Percentiles rank a stretch among this genome's conserved stretches.
phyloP scores from a whole-genome alignment of 306 rosid species.

The Biancaea sappan region DNA sequence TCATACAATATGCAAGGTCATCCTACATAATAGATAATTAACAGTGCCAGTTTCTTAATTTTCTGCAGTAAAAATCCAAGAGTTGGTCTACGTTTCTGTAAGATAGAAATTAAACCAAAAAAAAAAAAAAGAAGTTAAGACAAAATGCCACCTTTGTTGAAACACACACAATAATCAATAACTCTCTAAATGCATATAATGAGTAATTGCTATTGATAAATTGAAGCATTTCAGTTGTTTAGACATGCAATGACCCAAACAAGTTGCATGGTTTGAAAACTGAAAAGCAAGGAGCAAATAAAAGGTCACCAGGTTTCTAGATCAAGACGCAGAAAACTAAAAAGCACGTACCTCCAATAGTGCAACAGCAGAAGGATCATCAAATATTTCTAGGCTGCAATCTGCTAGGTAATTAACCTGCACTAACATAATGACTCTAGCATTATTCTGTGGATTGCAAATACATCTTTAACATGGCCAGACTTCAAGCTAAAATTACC shows the following conservation, averaged over 20 bases:
- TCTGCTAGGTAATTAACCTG: conserved; percentile 87
- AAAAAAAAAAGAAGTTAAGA: conserved; percentile 13
- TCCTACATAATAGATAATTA: not conserved
- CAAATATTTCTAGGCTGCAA: conserved; percentile 90
- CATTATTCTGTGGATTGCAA: conserved; percentile 21
- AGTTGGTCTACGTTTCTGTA: not conserved
- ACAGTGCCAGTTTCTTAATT: not conserved
- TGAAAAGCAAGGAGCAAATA: not conserved
- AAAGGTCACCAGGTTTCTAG: conserved; percentile 21
- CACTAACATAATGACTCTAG: conserved; percentile 31
- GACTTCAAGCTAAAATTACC: conserved; percentile 10
- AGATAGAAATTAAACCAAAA: not conserved
- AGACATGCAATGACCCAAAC: conserved; percentile 9
- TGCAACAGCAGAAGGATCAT: conserved; percentile 82
- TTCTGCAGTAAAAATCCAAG: not conserved
- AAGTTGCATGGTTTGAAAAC: not conserved
- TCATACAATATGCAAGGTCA: not conserved
- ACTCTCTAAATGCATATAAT: not conserved
- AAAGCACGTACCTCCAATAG: conserved; percentile 64
- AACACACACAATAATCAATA: conserved; percentile 3
- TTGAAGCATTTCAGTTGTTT: conserved; percentile 11
- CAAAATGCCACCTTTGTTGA: not conserved
- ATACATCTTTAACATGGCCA: conserved; percentile 23
- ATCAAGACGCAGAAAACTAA: conserved; percentile 31
- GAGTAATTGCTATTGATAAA: not conserved